Percentiles rank a stretch among this genome's conserved stretches.
Conservation (phyloP, 225 moss, liverwort and hornwort genomes). For the Takakia lepidozioides region DNA sequence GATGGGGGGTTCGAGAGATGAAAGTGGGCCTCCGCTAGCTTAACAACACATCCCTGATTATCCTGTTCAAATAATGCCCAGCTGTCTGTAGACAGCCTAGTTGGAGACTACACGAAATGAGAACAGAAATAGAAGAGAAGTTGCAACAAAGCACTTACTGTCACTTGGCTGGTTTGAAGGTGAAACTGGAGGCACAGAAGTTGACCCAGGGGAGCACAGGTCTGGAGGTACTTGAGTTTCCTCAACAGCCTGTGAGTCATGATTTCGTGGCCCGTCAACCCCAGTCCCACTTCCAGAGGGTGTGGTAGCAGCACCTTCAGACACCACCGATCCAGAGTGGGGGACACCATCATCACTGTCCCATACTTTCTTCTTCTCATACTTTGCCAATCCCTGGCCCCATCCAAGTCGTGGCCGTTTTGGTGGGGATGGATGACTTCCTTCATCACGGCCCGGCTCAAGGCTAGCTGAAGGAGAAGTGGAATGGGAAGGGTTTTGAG, state of each 20-base stretch:
- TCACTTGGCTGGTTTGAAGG: constrained; percentile 8
- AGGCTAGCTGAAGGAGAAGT: constrained; percentile 12
- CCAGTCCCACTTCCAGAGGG: constrained; percentile 3
- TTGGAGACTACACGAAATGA: no score
- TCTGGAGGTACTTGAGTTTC: constrained; percentile 11
- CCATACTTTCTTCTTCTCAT: constrained; percentile 49
- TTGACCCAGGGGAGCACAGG: not conserved
- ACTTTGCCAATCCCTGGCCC: constrained; percentile 63
- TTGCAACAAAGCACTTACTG: constrained; percentile 31
- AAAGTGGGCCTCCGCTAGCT: no score
- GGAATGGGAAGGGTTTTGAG: constrained; percentile 11
- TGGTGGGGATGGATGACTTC: constrained; percentile 33
- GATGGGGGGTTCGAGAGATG: no score
- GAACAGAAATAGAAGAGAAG: no score
- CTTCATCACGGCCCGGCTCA: constrained; percentile 12
- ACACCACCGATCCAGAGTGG: no score
- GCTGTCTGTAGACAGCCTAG: no score
- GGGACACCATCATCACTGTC: constrained; percentile 25
- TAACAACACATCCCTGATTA: no score
- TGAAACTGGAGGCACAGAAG: constrained; percentile 7
- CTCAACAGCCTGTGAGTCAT: constrained; percentile 15
- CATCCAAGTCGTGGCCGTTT: constrained; percentile 61
- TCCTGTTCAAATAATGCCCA: no score
- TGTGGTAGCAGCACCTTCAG: not conserved
- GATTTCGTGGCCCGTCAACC: constrained; percentile 8